Evolutionary conservation across 2,329 filamentous ascomycete species (phyloP).

Genomic region (Arthrinium phaeospermum): DNA sequence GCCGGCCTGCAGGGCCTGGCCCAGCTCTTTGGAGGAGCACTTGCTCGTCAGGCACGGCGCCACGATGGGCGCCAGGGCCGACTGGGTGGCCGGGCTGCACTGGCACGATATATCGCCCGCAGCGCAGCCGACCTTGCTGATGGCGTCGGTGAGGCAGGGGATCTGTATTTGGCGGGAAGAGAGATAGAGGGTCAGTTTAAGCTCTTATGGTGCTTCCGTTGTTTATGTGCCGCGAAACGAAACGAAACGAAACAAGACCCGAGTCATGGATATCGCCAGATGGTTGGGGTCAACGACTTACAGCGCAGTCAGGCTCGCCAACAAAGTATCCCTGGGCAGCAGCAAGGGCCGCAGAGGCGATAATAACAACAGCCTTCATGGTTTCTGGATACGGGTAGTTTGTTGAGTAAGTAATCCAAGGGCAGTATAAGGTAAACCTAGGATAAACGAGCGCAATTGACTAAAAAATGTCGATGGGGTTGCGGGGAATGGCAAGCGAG

Average conservation of each 20-base stretch:
- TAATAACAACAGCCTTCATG: constrained; percentile 13
- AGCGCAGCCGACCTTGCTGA: neutral
- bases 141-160: constrained; percentile 15
- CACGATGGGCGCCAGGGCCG: neutral
- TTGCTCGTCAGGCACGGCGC: constrained; percentile 1
- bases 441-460: neutral
- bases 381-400: neutral
- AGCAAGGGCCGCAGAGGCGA: neutral
- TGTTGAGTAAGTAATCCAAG: too few relatives aligned
- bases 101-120: neutral
- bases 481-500: neutral
- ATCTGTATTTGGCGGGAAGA: neutral
- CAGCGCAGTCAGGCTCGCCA: constrained; percentile 11
- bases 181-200: neutral
- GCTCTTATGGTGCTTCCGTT: neutral
- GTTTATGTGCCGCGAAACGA: neutral
- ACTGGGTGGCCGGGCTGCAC: constrained; percentile 1
- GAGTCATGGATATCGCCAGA: neutral
- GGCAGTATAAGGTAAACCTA: neutral
- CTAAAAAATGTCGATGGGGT: neutral
- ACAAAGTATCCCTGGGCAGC: neutral
- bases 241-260: neutral
- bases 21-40: constrained; percentile 9
- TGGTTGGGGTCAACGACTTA: neutral
- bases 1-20: constrained; percentile 7